Conservation (phyloP, 2,329 filamentous ascomycete genomes). For the Cladophialophora immunda region DNA sequence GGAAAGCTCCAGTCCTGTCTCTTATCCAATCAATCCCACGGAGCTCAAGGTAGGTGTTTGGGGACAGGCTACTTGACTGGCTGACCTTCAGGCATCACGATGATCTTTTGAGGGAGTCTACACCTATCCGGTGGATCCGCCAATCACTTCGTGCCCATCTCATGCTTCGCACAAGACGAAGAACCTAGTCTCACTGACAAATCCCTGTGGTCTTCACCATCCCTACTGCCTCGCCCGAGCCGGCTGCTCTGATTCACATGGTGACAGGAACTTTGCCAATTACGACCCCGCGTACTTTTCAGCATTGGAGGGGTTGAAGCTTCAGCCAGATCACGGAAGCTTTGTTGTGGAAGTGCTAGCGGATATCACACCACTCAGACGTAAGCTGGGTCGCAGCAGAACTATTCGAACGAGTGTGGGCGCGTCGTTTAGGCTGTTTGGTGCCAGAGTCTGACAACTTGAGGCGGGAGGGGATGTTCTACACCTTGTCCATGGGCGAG, state of each 20-base stretch:
- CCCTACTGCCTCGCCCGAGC: neutral
- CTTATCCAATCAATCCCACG: neutral
- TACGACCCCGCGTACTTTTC: conserved; percentile 2
- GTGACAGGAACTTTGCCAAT: neutral
- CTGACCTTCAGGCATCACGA: neutral
- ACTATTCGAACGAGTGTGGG: neutral
- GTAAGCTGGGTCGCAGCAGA: conserved; percentile 4
- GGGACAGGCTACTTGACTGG: neutral
- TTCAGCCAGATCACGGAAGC: conserved; percentile 4
- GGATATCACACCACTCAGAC: neutral
- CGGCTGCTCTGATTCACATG: no score
- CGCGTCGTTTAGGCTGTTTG: neutral
- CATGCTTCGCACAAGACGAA: neutral
- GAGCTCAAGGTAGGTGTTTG: neutral
- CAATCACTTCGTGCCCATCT: neutral
- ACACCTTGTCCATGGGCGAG: neutral
- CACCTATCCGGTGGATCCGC: neutral
- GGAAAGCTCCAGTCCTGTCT: neutral
- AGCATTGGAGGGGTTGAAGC: conserved; percentile 9
- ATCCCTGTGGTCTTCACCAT: neutral
- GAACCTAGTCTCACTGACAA: neutral
- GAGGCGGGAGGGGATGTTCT: neutral
- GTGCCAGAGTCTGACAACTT: neutral
- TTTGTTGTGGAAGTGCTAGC: neutral
- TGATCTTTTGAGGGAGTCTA: neutral